Conservation (phyloP, 495 filamentous ascomycete genomes). For the Penicillium nucicola region DNA sequence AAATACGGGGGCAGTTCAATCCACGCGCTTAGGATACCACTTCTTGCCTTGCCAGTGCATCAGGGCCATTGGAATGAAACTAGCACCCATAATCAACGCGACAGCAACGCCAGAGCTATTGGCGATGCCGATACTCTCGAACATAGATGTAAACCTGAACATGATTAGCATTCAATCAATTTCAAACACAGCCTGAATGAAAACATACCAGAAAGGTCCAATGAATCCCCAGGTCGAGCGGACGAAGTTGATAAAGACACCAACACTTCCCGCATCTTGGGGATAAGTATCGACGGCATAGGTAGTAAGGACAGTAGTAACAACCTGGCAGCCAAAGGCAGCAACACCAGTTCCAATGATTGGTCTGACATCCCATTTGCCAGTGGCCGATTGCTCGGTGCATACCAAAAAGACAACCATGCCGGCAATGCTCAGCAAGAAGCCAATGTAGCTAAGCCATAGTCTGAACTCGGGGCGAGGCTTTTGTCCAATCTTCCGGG, state of each 20-base stretch:
- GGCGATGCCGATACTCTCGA: conserved; percentile 44
- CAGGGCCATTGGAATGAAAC: conserved; percentile 40
- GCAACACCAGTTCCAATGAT: conserved; percentile 51
- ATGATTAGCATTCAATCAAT: background rate
- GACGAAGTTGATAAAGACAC: conserved; percentile 57
- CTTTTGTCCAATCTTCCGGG: conserved; percentile 26
- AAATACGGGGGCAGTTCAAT: too few species aligned
- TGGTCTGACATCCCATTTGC: conserved; percentile 46
- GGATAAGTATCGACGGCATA: conserved; percentile 56
- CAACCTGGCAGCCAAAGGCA: conserved; percentile 53
- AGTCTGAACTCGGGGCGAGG: conserved; percentile 46
- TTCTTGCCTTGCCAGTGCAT: conserved; percentile 35
- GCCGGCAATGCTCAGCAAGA: conserved; percentile 44
- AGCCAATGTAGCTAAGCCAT: conserved; percentile 53
- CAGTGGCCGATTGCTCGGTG: conserved; percentile 35
- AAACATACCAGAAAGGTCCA: conserved; percentile 52
- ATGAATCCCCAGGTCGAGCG: conserved; percentile 58
- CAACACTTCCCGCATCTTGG: conserved; percentile 47
- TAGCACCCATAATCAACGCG: conserved; percentile 41
- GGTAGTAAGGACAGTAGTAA: conserved; percentile 55
- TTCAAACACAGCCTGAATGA: background rate
- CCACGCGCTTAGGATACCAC: conserved; percentile 7
- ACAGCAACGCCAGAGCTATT: conserved; percentile 40
- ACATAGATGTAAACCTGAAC: conserved; percentile 47
- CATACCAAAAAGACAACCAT: conserved; percentile 50